phyloP scores from a whole-genome alignment of 257 asterid genomes.

The Plantago major region DNA sequence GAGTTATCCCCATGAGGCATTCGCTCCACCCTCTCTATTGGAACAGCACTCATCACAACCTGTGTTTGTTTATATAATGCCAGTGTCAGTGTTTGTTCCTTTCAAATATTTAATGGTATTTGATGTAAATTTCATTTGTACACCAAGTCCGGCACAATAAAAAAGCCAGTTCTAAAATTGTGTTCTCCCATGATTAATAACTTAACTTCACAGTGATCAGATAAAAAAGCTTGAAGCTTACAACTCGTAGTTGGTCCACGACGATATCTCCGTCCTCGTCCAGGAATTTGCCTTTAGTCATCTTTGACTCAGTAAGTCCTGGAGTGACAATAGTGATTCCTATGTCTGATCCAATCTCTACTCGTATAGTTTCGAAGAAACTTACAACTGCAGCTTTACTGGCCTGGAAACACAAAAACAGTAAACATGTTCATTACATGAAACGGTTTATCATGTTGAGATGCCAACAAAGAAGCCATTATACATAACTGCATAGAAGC shows the following conservation, averaged over 20 bases:
- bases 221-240: conserved; percentile 22
- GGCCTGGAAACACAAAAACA: conserved; percentile 33
- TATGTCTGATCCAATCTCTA: conserved; percentile 55
- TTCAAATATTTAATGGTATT: neutral
- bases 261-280: conserved; percentile 34
- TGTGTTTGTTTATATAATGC: neutral
- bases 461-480: no score
- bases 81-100: neutral
- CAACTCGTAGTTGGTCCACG: conserved; percentile 60
- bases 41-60: conserved; percentile 40
- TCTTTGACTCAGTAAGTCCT: conserved; percentile 57
- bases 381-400: conserved; percentile 62
- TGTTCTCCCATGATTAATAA: no score
- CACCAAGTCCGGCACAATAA: neutral
- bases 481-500: conserved; percentile 32
- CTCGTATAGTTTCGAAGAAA: conserved; percentile 64
- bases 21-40: conserved; percentile 37
- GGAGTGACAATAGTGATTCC: conserved; percentile 63
- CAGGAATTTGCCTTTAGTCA: conserved; percentile 52
- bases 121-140: neutral
- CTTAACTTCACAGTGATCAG: no score
- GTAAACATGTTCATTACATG: neutral
- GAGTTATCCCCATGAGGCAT: conserved; percentile 38
- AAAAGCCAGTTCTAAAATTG: no score
- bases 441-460: neutral